Conservation (phyloP, 2,329 filamentous ascomycete genomes). For the Fusarium sp. region DNA sequence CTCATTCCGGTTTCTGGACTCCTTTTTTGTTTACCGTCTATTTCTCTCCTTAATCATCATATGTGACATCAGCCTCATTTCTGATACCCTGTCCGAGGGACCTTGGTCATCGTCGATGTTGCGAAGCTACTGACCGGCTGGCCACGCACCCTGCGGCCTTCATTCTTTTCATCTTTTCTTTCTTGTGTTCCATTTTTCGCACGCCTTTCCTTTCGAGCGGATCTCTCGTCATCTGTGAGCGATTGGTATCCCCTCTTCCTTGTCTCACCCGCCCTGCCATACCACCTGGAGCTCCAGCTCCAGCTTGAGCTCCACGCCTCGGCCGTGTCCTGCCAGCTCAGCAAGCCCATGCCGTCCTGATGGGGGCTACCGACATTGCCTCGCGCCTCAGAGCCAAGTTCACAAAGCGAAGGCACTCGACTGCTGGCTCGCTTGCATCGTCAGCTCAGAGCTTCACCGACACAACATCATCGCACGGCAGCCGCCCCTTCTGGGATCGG, state of each 20-base stretch:
- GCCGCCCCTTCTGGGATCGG: conserved; percentile 42
- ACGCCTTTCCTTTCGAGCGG: not conserved
- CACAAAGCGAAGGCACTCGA: conserved; percentile 56
- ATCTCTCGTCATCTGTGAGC: not conserved
- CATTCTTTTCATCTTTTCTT: conserved; percentile 12
- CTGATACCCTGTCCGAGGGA: conserved; percentile 26
- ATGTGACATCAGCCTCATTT: conserved; percentile 26
- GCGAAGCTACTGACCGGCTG: conserved; percentile 23
- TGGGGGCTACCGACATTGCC: conserved; percentile 58
- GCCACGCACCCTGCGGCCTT: conserved; percentile 10
- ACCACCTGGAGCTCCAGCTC: not conserved
- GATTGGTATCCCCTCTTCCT: not conserved
- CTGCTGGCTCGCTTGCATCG: conserved; percentile 52
- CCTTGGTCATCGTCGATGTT: conserved; percentile 35
- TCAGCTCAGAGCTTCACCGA: conserved; percentile 45
- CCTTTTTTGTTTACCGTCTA: not conserved
- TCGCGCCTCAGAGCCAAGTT: conserved; percentile 62
- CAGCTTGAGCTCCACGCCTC: conserved; percentile 16
- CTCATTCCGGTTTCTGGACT: conserved; percentile 8
- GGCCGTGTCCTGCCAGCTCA: conserved; percentile 22
- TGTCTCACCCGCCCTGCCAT: conserved; percentile 29
- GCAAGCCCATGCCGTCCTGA: conserved; percentile 42
- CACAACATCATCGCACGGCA: conserved; percentile 36
- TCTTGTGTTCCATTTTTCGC: not conserved
- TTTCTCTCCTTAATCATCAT: conserved; percentile 18